Base-by-base conservation (phyloP, 2,329 filamentous ascomycete species). In the Cytospora piceae region DNA sequence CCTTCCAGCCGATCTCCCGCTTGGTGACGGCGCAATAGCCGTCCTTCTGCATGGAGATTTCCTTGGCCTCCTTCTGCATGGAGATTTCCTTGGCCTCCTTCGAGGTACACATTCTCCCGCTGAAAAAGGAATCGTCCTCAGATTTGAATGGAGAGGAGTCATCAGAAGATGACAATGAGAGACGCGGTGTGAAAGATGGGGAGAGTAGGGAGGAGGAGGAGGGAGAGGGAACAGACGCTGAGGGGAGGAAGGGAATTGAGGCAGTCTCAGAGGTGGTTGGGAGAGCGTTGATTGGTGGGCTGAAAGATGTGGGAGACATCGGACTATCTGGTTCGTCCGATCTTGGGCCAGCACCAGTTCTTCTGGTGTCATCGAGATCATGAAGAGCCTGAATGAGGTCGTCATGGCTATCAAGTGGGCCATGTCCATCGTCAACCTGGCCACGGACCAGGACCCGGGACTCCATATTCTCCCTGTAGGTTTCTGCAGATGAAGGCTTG, bases 61-160 rank as follows among this genome's bases (percentile, higher is more conserved):
- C 57, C 27, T 59, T 64, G 17, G 62, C 62, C 24, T 31, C 32
- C 17, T 34, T 54, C 8, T n/a, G n/a, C 4, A 53, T 22, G 6
- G 22, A 29, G 11, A 29, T 20, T 12, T 29, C 57, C 27, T 59
- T 64, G 17, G 62, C 62, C 24, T 31, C 32, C 17, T 34, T 54
- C 8, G 55, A 54, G 1, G 37, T 39, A n/a, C 31, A 37, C 29
- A 39, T 58, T 9, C 14, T 29, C 11, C 14, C 9, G 37, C 24
- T 17, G 20, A 31, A 15, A 6, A 24, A 22, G 5, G 22, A 29
- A n/a, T 24, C 24, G 11, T 1, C 17, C 27, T 66, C 64, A 6
- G 34, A 49, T 1, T 32, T 58, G 32, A 20, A 42, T 5, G 55
- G 20, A 24, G 52, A 55, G 42, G 57, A 46, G 24, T 60, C 42